Percentiles rank a stretch among this genome's conserved stretches.
These are phyloP conservation scores for Isochrysis galbana DNA, from an alignment of 78 protist genomes.

Conservation along the genomic window DNA sequence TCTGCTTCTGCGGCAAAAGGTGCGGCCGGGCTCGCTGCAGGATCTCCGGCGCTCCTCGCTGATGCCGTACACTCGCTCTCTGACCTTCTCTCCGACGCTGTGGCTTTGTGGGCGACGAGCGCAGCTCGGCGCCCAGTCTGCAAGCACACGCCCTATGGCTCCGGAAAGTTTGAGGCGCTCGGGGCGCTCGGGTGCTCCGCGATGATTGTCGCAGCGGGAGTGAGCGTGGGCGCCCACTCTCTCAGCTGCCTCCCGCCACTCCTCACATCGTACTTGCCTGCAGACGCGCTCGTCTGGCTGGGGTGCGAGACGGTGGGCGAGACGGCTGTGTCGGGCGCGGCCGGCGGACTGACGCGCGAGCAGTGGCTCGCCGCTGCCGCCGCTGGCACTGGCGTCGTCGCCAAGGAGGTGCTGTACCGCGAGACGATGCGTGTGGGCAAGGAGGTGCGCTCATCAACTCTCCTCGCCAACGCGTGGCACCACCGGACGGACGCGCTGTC, in stretches of 20 bases:
- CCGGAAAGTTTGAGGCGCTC: conserved; percentile 27
- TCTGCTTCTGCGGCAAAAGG: background rate
- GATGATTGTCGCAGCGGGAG: background rate
- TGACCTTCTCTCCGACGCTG: conserved; percentile 36
- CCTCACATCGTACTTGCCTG: background rate
- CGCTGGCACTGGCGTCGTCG: background rate
- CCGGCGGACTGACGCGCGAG: background rate
- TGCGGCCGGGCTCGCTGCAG: background rate
- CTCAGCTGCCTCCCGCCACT: background rate
- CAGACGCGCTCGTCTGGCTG: background rate
- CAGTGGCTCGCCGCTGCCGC: background rate
- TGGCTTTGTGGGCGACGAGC: background rate
- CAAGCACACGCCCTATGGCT: background rate
- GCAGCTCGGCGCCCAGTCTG: background rate
- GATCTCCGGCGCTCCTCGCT: conserved; percentile 5
- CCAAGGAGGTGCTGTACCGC: conserved; percentile 39
- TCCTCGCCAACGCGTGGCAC: background rate
- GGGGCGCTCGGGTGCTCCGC: background rate
- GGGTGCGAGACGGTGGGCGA: background rate
- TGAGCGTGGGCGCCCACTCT: background rate
- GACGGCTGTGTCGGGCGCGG: background rate
- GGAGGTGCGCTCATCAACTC: background rate
- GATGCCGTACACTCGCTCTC: conserved; percentile 27
- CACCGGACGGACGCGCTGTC: background rate
- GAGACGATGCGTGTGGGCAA: background rate